Base-by-base conservation (phyloP, 495 filamentous ascomycete genomes). In the Lichina pygmaea region DNA sequence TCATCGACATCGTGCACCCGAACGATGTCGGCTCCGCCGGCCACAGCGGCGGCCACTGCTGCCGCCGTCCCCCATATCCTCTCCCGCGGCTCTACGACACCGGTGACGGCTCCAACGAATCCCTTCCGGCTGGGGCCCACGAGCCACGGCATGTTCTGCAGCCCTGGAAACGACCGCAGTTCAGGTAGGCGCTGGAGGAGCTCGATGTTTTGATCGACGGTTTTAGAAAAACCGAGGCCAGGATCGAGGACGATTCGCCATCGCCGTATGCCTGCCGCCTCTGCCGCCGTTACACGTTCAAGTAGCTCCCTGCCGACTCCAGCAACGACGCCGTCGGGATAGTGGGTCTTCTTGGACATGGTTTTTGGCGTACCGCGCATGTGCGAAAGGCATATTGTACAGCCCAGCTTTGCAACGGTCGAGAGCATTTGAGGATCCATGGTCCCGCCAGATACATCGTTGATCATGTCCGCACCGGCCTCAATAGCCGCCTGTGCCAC, bases 221-320 rank as follows among this genome's bases (percentile, higher is more conserved):
- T 70, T 62, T 97, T 97, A 17, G 89, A 81, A 50, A 97, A 97
- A 0, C 89, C 89, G 8, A 97, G 71, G 0, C 89, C 89, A 0
- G 89, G 89, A 53, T 97, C 89, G 3, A 97, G 71, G 41, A 95
- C 77, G 42, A 97, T 86, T 40, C 89, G 79, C 89, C 89, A 97
- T 10, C 86, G 72, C 0, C 79, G 66, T 7, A 97, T 69, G 1
- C 89, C 89, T 2, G 83, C 82, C 36, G 62, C 70, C 59, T 93
- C 78, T 10, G 89, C 89, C 0, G 74, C 83, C 0, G 59, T 61
- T 16, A 97, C 68, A 6, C 84, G 76, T 3, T 52, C 65, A 6
- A 66, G 63, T 6, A 97, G 67, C 55, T 95, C 89, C 12, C 53
- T 45, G 12, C 63, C 72, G 0, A 95, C 72, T 16, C 71, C 74